phyloP scores from a whole-genome alignment of 2,329 filamentous ascomycete genomes.

The Apiospora pterosperma region DNA sequence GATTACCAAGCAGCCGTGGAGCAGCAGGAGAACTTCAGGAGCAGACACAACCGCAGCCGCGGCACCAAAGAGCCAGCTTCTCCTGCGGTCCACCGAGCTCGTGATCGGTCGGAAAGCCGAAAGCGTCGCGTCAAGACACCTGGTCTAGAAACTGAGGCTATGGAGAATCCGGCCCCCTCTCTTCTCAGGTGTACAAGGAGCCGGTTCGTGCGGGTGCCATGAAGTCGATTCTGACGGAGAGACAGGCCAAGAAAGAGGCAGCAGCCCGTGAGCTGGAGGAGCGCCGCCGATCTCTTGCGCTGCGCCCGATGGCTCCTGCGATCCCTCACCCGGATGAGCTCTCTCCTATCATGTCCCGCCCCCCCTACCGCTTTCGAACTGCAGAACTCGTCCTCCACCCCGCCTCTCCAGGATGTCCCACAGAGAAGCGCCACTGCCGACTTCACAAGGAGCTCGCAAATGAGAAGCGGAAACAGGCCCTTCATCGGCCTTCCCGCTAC shows the following conservation, averaged over 20 bases:
- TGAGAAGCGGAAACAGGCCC: conserved; percentile 40
- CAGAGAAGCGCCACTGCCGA: conserved; percentile 65
- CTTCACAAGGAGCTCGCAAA: conserved; percentile 51
- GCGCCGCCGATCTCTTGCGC: conserved; percentile 76
- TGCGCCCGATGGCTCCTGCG: conserved; percentile 72
- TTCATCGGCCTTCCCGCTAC: conserved; percentile 83
- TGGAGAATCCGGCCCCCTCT: conserved; percentile 24
- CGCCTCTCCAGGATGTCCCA: conserved; percentile 40
- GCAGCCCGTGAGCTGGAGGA: conserved; percentile 86
- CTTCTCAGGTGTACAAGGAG: conserved; percentile 15
- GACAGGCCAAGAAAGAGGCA: conserved; percentile 65
- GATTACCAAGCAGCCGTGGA: conserved; percentile 52
- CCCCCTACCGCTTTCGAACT: conserved; percentile 38
- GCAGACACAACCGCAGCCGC: conserved; percentile 50
- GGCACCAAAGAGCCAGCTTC: conserved; percentile 30
- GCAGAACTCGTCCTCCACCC: conserved; percentile 24
- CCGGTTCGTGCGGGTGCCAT: conserved; percentile 51
- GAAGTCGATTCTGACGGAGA: conserved; percentile 54
- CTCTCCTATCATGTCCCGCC: conserved; percentile 31
- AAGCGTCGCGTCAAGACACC: conserved; percentile 28
- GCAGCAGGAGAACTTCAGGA: conserved; percentile 54
- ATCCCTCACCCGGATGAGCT: conserved; percentile 72
- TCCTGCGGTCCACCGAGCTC: conserved; percentile 25
- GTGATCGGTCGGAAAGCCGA: conserved; percentile 39
- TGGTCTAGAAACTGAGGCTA: conserved; percentile 14